Evolutionary conservation across 208 protist species (phyloP), one percentile per base, ranked within the genome.

Genomic region (Acanthamoeba healyi): DNA sequence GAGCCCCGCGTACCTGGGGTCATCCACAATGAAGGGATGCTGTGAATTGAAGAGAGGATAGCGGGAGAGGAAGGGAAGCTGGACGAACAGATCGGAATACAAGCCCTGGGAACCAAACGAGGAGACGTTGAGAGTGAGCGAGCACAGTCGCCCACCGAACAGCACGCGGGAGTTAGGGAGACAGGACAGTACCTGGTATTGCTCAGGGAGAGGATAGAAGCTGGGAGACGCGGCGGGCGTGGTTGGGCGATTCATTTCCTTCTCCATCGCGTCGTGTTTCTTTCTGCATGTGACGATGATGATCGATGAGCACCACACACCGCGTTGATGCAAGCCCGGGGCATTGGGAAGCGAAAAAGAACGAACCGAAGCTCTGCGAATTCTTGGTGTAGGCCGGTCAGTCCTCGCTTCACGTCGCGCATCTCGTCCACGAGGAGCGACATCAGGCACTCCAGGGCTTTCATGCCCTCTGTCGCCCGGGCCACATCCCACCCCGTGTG

Each of bases 361-460:
- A 51, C n/a, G 19, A 51, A 81, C 72, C 72, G 34, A 14, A 81
- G 24, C 1, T 81, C 72, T 19, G 72, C 51, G 40, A 81, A 81
- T 26, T 81, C 72, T 49, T 49, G 72, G 24, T 81, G 72, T 3
- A 81, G 72, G 17, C 38, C 29, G 24, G 34, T 9, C 38, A 81
- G 36, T 6, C 72, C 72, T 81, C 72, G 72, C 24, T 81, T 81
- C 72, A 81, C 36, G 9, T 81, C 72, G 4, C 40, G 34, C 72
- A 81, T 81, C 26, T 81, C 72, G 32, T 81, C 72, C 72, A 81
- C 72, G 38, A 81, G 40, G 7, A 81, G 72, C 1, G 72, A 49
- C 72, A 81, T 49, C 72, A 81, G 36, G 38, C 72, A 81, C 40
- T 81, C 72, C 72, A 81, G 10, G 15, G 72, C 72, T 38, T 81